Percentiles rank a stretch among this genome's conserved stretches.
Evolutionary conservation across 306 rosid species (phyloP).

Genomic region (Hippophae tibetana): DNA sequence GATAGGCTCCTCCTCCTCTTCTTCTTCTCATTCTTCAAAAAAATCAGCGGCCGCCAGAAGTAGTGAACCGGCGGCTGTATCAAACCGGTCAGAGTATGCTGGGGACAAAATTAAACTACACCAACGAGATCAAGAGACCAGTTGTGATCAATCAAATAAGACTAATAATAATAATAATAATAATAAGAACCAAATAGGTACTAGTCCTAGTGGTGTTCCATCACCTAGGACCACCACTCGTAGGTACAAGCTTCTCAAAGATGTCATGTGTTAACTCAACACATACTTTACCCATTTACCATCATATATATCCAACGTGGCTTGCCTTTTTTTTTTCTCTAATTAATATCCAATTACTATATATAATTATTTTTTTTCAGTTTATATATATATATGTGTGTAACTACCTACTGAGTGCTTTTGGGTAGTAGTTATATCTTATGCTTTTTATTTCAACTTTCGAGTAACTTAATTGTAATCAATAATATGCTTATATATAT

Average conservation of each 20-base stretch:
- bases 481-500: too few relatives aligned
- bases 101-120: slow-evolving; percentile 56
- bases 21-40: slow-evolving; percentile 23
- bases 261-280: slow-evolving; percentile 67
- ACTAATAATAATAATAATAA: background rate
- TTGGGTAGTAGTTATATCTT: too few relatives aligned
- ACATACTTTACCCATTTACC: background rate
- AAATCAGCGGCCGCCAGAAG: slow-evolving; percentile 20
- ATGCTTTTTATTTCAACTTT: too few relatives aligned
- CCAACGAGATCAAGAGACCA: slow-evolving; percentile 24
- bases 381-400: too few relatives aligned
- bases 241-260: slow-evolving; percentile 99
- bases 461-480: too few relatives aligned
- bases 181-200: slow-evolving; percentile 29
- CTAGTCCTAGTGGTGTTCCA: slow-evolving; percentile 39
- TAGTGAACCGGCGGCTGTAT: slow-evolving; percentile 1
- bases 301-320: too few relatives aligned
- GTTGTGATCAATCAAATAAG: too few relatives aligned
- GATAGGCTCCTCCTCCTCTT: background rate
- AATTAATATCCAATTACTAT: too few relatives aligned
- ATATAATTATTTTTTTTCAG: too few relatives aligned
- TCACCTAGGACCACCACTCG: slow-evolving; percentile 73
- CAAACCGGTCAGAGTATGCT: slow-evolving; percentile 45
- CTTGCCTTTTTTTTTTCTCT: too few relatives aligned
- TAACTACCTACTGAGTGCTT: too few relatives aligned